Conservation (phyloP, 2,329 filamentous ascomycete species). For the Hortaea werneckii region DNA sequence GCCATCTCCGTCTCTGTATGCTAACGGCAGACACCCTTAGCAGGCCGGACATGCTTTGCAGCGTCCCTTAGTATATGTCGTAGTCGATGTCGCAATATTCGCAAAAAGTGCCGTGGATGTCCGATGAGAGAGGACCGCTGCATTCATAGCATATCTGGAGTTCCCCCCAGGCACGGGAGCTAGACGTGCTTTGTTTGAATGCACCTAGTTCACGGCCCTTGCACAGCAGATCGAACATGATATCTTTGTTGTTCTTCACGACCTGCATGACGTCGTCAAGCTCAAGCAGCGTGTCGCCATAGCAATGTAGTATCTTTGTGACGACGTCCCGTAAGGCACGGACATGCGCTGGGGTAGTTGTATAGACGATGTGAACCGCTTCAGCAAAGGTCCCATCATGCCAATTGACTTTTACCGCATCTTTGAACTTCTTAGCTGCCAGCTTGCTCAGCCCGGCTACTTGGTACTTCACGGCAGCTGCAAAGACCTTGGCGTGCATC, state of each 20-base stretch:
- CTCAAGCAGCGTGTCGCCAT: too few relatives aligned
- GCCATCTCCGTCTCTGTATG: too few relatives aligned
- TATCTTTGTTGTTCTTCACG: background rate
- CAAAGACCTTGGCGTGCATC: conserved; percentile 33
- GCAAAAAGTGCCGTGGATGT: too few relatives aligned
- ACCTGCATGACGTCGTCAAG: background rate
- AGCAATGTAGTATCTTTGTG: too few relatives aligned
- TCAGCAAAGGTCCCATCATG: conserved; percentile 27
- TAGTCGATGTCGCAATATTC: too few relatives aligned
- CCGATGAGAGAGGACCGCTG: too few relatives aligned
- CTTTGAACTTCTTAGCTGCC: conserved; percentile 28
- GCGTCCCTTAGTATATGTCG: too few relatives aligned
- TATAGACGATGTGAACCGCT: conserved; percentile 32
- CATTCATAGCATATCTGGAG: too few relatives aligned
- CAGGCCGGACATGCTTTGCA: too few relatives aligned
- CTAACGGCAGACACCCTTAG: too few relatives aligned
- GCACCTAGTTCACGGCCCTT: background rate
- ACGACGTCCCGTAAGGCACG: conserved; percentile 24
- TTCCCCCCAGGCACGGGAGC: too few relatives aligned
- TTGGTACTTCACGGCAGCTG: conserved; percentile 34
- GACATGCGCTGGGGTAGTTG: conserved; percentile 31
- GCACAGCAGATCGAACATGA: background rate
- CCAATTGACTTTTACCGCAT: conserved; percentile 24
- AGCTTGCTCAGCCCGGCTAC: conserved; percentile 31
- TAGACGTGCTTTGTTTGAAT: too few relatives aligned